Evolutionary conservation across 495 filamentous ascomycete genomes (phyloP).

Genomic region (Penicillium riverlandense): DNA sequence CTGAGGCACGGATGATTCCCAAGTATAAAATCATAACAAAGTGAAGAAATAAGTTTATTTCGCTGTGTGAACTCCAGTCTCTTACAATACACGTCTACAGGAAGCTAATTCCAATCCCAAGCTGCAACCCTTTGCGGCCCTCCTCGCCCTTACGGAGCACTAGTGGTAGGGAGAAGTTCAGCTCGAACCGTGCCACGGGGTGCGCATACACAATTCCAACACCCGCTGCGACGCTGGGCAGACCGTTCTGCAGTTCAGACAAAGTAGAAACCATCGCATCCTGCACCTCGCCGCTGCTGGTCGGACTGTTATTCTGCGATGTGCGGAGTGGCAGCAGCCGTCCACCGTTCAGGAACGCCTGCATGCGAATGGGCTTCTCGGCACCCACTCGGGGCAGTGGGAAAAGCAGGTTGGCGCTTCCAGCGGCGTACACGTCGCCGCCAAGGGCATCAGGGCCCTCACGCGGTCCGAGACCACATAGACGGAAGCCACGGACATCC

Average conservation of each 20-base stretch:
- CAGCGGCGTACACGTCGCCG: conserved; percentile 86
- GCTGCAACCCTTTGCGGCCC: conserved; percentile 79
- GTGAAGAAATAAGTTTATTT: too few relatives aligned
- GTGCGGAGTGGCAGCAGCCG: conserved; percentile 70
- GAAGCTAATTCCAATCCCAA: conserved; percentile 92
- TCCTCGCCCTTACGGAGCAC: conserved; percentile 76
- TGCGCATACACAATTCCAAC: conserved; percentile 91
- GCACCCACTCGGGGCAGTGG: conserved; percentile 73
- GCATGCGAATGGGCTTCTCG: conserved; percentile 78
- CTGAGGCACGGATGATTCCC: too few relatives aligned
- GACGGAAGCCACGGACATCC: conserved; percentile 87
- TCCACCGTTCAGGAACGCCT: conserved; percentile 87
- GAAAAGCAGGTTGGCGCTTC: conserved; percentile 72
- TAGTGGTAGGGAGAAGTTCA: conserved; percentile 88
- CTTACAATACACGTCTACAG: conserved; percentile 42
- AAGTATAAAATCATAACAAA: too few relatives aligned
- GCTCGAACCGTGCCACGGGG: conserved; percentile 82
- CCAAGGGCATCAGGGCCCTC: conserved; percentile 81
- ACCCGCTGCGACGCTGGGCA: conserved; percentile 82
- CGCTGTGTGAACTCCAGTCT: too few relatives aligned
- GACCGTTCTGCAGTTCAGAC: conserved; percentile 59
- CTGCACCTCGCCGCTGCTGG: conserved; percentile 47
- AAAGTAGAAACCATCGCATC: conserved; percentile 46
- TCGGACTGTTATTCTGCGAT: conserved; percentile 41
- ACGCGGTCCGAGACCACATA: conserved; percentile 79